phyloP scores from a whole-genome alignment of 768 basidiomycete genomes.

The Omphalotus guepiniiformis region DNA sequence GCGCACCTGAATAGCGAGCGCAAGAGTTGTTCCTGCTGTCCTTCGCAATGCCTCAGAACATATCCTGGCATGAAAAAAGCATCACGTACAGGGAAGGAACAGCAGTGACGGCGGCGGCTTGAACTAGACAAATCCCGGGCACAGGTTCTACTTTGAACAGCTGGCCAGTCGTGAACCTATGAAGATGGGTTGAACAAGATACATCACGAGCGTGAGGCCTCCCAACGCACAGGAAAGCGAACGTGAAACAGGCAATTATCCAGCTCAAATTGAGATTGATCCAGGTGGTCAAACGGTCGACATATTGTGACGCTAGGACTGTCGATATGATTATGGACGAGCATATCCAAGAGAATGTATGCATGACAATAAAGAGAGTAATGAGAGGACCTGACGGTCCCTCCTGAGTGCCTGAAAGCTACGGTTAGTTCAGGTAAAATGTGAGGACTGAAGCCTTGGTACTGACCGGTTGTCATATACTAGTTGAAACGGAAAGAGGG shows the following conservation, averaged over 20 bases:
- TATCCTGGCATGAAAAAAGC: not conserved
- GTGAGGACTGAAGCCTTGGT: no score
- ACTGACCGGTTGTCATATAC: no score
- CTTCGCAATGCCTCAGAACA: not conserved
- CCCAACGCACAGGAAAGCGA: conserved; percentile 6
- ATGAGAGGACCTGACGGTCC: no score
- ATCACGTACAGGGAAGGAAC: conserved; percentile 8
- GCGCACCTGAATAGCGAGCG: conserved; percentile 9
- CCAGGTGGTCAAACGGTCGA: conserved; percentile 11
- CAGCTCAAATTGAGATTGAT: conserved; percentile 14
- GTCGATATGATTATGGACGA: conserved; percentile 4
- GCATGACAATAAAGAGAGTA: conserved; percentile 8
- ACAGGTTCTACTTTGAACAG: conserved; percentile 7
- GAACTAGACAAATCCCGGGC: conserved; percentile 9
- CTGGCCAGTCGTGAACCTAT: conserved; percentile 10
- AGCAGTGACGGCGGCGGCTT: conserved; percentile 6
- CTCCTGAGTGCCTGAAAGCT: no score
- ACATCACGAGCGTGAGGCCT: not conserved
- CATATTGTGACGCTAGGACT: conserved; percentile 1
- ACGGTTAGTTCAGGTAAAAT: no score
- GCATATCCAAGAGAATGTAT: conserved; percentile 9
- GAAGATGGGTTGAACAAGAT: no score
- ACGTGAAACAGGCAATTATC: conserved; percentile 11
- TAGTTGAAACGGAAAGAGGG: no score
- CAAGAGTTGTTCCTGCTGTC: conserved; percentile 11